Evolutionary conservation across 306 rosid species (phyloP), one percentile per base, ranked within the genome.

Genomic region (Alnus glutinosa): DNA sequence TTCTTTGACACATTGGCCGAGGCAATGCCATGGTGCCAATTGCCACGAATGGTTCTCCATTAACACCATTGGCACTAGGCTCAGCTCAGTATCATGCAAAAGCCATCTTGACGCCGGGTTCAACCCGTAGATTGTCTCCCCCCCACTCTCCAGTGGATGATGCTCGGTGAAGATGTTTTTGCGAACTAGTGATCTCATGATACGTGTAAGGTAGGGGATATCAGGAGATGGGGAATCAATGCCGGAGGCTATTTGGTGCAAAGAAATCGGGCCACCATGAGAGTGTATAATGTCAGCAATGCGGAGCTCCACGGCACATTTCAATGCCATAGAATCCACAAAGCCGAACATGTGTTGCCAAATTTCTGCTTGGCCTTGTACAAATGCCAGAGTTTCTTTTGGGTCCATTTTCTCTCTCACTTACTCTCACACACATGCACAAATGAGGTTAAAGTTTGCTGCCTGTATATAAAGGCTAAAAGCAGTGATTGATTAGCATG

Each of bases 281-380:
- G 73, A 77, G 66, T 85, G 42, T 37, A 85, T 82, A 68, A 87
- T 82, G 14, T 87, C 88, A n/a, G 88, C 70, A 15, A 87, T 71
- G 34, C 71, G 79, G 16, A 87, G 88, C 75, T 87, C 81, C 47
- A 85, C 85, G 2, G 83, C 88, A 55, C 82, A 77, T 80, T 77
- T 87, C 69, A 85, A 59, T 10, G 85, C 88, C 88, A 82, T 82
- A 23, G 85, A 77, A 49, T 87, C 88, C 1, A 78, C 85, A 62
- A 79, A 85, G 75, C 78, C 34, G n/a, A 82, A 19, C 85, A 85
- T 82, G 77, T 58, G 70, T 49, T 77, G 85, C 88, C 88, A 84
- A 77, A 84, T 82, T 16, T 74, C 79, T n/a, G 85, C 85, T 70
- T 87, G 90, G 18, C 90, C 86, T 85, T 64, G 64, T 12, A 82